Conservation (phyloP, 2,329 filamentous ascomycete species). For the Zopfia rhizophila region DNA sequence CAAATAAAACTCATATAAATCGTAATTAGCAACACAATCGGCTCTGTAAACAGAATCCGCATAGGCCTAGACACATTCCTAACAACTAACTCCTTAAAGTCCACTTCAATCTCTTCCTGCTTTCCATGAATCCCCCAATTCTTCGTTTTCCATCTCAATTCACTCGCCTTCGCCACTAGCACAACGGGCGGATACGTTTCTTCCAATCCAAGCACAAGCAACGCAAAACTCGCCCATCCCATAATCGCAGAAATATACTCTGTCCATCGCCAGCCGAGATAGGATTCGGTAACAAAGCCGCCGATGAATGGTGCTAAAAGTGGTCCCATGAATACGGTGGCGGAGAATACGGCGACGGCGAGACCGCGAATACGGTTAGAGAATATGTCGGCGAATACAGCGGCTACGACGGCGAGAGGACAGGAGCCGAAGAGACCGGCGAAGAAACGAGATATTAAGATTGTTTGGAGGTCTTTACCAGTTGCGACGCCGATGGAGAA, state of each 20-base stretch:
- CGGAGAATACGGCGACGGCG: constrained; percentile 62
- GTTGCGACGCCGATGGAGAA: constrained; percentile 62
- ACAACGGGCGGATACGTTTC: constrained; percentile 70
- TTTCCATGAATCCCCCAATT: constrained; percentile 73
- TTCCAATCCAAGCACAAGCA: constrained; percentile 64
- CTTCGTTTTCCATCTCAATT: constrained; percentile 64
- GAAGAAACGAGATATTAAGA: constrained; percentile 65
- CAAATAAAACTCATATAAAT: constrained; percentile 58
- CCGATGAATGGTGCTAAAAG: constrained; percentile 65
- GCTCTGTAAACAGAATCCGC: constrained; percentile 61
- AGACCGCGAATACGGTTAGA: constrained; percentile 56
- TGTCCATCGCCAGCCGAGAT: constrained; percentile 66
- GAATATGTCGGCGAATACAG: constrained; percentile 68
- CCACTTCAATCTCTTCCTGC: constrained; percentile 64
- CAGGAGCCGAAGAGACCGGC: constrained; percentile 65
- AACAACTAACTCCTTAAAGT: constrained; percentile 60
- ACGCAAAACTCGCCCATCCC: constrained; percentile 61
- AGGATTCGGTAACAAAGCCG: constrained; percentile 62
- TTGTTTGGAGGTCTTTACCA: constrained; percentile 63
- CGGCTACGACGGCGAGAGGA: constrained; percentile 62
- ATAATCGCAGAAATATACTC: constrained; percentile 66
- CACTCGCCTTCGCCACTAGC: constrained; percentile 65
- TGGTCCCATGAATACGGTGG: constrained; percentile 62
- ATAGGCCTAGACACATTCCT: constrained; percentile 65
- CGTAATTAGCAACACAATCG: constrained; percentile 60